Evolutionary conservation across 1,139 yeast species (phyloP).

Genomic region (Kodamaea sp.): DNA sequence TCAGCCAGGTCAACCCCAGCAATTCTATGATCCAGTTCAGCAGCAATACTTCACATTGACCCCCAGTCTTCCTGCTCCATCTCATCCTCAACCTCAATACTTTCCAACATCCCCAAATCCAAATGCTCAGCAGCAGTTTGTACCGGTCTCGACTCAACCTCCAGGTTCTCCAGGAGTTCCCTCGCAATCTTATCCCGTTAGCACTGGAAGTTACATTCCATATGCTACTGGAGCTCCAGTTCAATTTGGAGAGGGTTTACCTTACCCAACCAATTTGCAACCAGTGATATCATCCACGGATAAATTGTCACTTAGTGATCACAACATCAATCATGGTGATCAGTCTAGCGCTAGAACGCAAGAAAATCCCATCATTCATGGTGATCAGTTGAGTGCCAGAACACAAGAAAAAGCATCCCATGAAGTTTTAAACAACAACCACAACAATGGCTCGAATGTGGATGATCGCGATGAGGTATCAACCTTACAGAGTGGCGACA

Average conservation of each 20-base stretch:
- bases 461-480: slow-evolving; percentile 16
- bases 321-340: neutral
- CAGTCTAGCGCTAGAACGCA: neutral
- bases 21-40: slow-evolving; percentile 48
- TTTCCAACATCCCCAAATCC: slow-evolving; percentile 41
- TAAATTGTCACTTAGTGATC: slow-evolving; percentile 4
- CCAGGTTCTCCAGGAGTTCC: slow-evolving; percentile 13
- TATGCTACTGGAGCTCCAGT: slow-evolving; percentile 7
- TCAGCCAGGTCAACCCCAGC: slow-evolving; percentile 28
- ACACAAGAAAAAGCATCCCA: neutral
- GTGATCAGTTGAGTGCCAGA: neutral
- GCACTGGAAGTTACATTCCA: slow-evolving; percentile 21
- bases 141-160: slow-evolving; percentile 12
- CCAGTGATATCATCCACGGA: slow-evolving; percentile 13
- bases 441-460: slow-evolving; percentile 2
- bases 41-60: slow-evolving; percentile 48
- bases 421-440: neutral
- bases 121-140: slow-evolving; percentile 13
- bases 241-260: slow-evolving; percentile 16
- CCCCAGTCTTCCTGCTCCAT: slow-evolving; percentile 27
- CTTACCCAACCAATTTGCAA: slow-evolving; percentile 17
- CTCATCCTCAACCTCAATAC: slow-evolving; percentile 26
- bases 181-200: slow-evolving; percentile 16
- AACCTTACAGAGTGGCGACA: slow-evolving; percentile 15
- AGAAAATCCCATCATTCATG: neutral